Base-by-base conservation (phyloP, 805 yeast genomes). In the Metschnikowia similis region DNA sequence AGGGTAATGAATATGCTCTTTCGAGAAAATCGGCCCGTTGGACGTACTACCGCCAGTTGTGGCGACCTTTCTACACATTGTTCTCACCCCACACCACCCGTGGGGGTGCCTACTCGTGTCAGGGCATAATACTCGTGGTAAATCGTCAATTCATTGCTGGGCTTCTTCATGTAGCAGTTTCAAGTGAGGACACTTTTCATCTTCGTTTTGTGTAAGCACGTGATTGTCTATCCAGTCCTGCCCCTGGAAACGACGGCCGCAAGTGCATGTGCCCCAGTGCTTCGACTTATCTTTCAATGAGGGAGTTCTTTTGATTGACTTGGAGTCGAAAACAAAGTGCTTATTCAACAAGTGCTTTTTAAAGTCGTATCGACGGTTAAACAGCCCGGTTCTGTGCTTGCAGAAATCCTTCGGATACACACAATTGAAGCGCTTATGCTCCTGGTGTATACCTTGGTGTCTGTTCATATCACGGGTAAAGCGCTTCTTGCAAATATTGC, bases 281-380 rank as follows among this genome's bases (percentile, higher is more conserved):
- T 65, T 62, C 21, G 83, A 66, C 59, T 82, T 82, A 48, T 80
- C 84, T 46, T 71, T 72, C 49, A 83, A 64, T 49, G 79, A 81
- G 51, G 78, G 79, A 48, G 73, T 63, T 38, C 70, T 69, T 46
- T 74, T 73, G 9, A 74, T 72, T 35, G 65, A 60, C 4, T 69
- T 67, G 50, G 79, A 70, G 54, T 80, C 83, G 60, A 82, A 82
- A 42, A 61, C 62, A 60, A 83, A 83, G 56, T 83, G 89, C 47
- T 76, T 69, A 59, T 82, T 84, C 37, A 83, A 65, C 48, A 83
- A 63, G 59, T 83, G 89, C 59, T 83, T 83, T 59, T 83, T 83
- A 69, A 71, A 82, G 61, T 83, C 89, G 61, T 83, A 83, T 6
- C 85, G 85, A 44, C 89, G 69, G 65, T 83, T 83, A 67, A 83